Base-by-base conservation (phyloP, 2,329 filamentous ascomycete genomes). In the Cladosporium sphaerospermum region DNA sequence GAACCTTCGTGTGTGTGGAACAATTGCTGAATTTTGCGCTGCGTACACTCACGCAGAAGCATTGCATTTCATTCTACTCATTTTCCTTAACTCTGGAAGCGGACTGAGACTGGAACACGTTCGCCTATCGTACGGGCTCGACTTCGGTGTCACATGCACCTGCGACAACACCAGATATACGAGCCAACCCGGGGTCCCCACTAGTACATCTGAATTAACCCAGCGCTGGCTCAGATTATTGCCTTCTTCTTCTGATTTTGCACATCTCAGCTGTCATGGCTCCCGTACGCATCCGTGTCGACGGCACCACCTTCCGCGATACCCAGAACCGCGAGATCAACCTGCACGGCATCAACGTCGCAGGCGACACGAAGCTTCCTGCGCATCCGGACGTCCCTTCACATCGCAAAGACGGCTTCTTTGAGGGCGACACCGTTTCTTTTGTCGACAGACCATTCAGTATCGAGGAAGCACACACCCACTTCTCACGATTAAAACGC, bases 281-380 rank as follows among this genome's bases (percentile, higher is more conserved):
- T 56, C 76, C 82, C 18, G 80, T 92, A 49, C 84, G 87, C 50
- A 77, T 99, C 47, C 83, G 81, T 19, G 92, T 99, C 63, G 89
- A 96, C 64, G 86, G 93, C 59, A 84, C 83, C 57, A 83, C 83
- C 61, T 96, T 99, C 71, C 83, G 88, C 57, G 95, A 99, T 69
- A 69, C 76, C 11, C 74, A 89, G 59, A 86, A 90, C 59, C 85
- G 93, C 57, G 88, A 97, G 71, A 82, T 99, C 53, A 86, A 89
- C 2, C 78, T 99, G 42, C 85, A 93, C 59, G 93, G 93, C 59
- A 96, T 99, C 75, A 99, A 99, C 67, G 81, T 95, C 57, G 90
- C 91, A 36, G 89, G 83, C 58, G 92, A 97, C 67, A 84, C 88
- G 64, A 99, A 99, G 73, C 85, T 89, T 54, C 93, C 93, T 31